phyloP scores from a whole-genome alignment of 2,329 filamentous ascomycete species.

The Sporothrix globosa region DNA sequence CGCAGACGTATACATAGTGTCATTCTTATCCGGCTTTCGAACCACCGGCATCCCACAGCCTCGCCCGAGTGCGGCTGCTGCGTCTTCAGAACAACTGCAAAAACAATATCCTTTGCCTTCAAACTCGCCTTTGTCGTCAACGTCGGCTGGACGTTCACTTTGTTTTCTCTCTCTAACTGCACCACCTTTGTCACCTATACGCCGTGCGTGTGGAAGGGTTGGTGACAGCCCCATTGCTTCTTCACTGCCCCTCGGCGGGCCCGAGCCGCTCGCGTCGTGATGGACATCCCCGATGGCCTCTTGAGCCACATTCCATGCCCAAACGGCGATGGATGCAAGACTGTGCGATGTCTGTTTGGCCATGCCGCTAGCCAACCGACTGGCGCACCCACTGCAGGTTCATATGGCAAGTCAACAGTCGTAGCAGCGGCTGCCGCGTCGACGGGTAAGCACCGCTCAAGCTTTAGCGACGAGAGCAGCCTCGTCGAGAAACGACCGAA shows the following conservation, averaged over 20 bases:
- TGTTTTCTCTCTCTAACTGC: too few relatives aligned
- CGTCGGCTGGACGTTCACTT: not conserved
- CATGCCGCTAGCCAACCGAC: slow-evolving; percentile 30
- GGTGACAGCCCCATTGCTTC: not conserved
- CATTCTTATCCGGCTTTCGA: slow-evolving; percentile 3
- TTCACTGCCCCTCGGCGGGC: not conserved
- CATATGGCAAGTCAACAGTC: not conserved
- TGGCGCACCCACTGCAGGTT: not conserved
- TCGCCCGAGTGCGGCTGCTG: not conserved
- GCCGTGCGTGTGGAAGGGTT: too few relatives aligned
- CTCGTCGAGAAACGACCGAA: slow-evolving; percentile 1
- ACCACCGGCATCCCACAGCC: not conserved
- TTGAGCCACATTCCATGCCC: slow-evolving; percentile 39
- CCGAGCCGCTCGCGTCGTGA: not conserved
- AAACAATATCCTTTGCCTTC: not conserved
- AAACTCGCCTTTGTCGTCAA: not conserved
- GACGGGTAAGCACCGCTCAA: slow-evolving; percentile 6
- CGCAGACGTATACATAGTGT: not conserved
- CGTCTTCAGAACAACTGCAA: not conserved
- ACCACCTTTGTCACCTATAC: too few relatives aligned
- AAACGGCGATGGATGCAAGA: slow-evolving; percentile 36
- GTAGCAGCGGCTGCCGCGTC: not conserved
- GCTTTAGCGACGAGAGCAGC: slow-evolving; percentile 9
- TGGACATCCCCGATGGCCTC: slow-evolving; percentile 33
- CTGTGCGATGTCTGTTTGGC: slow-evolving; percentile 37